phyloP scores from a whole-genome alignment of 1,139 yeast species.

The Saccharomycopsis hybrid region DNA sequence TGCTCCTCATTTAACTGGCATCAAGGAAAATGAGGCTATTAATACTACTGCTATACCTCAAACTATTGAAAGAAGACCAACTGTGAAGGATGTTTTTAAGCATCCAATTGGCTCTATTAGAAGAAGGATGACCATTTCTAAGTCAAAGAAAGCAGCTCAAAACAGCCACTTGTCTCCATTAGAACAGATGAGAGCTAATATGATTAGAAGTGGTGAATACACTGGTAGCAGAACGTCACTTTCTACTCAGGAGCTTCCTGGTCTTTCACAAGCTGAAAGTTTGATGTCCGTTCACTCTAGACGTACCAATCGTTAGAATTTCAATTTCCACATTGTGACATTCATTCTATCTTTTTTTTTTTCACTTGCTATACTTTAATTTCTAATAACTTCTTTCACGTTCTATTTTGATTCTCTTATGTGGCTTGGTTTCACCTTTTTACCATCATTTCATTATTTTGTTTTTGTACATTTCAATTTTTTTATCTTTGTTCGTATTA shows the following conservation, averaged over 20 bases:
- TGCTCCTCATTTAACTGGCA: no score
- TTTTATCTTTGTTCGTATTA: background rate
- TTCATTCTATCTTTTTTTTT: background rate
- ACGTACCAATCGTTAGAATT: conserved; percentile 1
- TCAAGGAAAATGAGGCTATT: background rate
- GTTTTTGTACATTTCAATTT: background rate
- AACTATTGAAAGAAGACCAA: background rate
- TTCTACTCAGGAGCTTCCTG: conserved; percentile 46
- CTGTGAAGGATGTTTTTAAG: conserved; percentile 8
- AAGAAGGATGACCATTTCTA: conserved; percentile 15
- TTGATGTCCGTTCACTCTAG: conserved; percentile 28
- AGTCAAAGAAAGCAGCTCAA: conserved; percentile 1
- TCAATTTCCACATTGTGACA: background rate
- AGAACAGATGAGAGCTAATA: conserved; percentile 36
- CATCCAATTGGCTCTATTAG: conserved; percentile 19
- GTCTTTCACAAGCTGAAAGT: conserved; percentile 45
- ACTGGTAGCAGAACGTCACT: conserved; percentile 31
- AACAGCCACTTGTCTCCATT: conserved; percentile 10
- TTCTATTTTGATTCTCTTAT: background rate
- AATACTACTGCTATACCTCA: background rate
- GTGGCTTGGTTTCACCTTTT: background rate
- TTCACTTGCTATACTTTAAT: background rate
- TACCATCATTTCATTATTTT: background rate
- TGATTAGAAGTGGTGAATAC: conserved; percentile 31
- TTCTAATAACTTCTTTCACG: background rate